Base-by-base conservation (phyloP, 2,329 filamentous ascomycete genomes). In the Lasiodiplodia sp. region DNA sequence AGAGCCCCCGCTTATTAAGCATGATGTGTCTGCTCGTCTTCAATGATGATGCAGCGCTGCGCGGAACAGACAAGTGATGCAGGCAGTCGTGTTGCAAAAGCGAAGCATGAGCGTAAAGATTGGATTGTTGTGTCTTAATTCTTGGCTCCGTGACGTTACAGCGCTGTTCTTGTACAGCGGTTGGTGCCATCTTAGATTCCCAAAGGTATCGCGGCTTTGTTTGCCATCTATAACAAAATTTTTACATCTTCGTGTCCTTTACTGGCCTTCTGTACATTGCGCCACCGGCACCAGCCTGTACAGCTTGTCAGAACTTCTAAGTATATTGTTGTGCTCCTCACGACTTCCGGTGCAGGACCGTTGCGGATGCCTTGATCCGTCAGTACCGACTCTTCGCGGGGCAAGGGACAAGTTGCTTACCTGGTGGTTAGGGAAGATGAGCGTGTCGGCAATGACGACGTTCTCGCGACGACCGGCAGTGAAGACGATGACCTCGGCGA, bases 371-470 rank as follows among this genome's bases (percentile, higher is more conserved):
- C 77, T 78, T 72, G 38, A 69, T 49, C 67, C 56, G 65, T 67
- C 65, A 67, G 65, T 38, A 31, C 34, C 64, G 57, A 58, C 44
- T 28, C 23, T 25, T 31, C 40, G 44, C 28, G 12, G 60, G 69
- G n/a, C 4, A 18, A n/a, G 10, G 60, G 66, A 47, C 55, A 66
- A 67, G 8, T 8, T 51, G 16, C 86, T 80, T 80, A 93, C 93
- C 87, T 97, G 94, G 78, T 97, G 94, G 75, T 91, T 96, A 5
- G 94, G 94, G 81, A 91, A 97, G 66, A 97, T 84, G 70, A 97
- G 82, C 6, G 92, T 91, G 81, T 97, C 94, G 23, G 94, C 94
- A 73, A 97, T 81, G 23, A 97, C 93, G 5, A 97, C 93, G 78
- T 97, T 97, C 82, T 97, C 93, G 73, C 91, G 88, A 75, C 94